Base-by-base conservation (phyloP, 441 rosid species). In the Populus hybrid region DNA sequence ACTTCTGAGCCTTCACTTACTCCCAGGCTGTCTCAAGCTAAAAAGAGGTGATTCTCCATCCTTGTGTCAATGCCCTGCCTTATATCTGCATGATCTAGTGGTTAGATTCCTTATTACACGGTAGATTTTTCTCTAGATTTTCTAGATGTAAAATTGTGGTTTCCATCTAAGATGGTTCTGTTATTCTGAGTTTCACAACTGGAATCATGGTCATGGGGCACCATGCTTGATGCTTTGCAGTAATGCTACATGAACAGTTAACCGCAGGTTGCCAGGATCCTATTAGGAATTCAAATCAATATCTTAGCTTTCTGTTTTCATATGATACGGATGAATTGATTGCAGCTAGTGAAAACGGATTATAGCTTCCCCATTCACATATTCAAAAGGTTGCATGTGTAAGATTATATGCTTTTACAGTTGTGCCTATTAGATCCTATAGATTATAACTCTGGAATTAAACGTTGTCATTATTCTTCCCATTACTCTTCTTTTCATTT, bases 1-100 rank as follows among this genome's bases (percentile, higher is more conserved):
- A 82, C 97, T 81, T 94, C 98, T 16, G 94, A 89, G 46, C 97
- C 96, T 82, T 86, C 92, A 59, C 93, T 96, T 69, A 93, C 97
- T 76, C 87, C 95, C 50, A 92, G 89, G 82, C 91, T 96, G 42
- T 82, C 87, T 35, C 78, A 88, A 81, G 97, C 99, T 77, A 93
- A 82, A 81, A 79, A 94, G 69, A 93, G 97, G 98, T 93, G 36
- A 75, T 75, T 80, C 20, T 24, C 18, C 64, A 61, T 53, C 70
- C 66, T 40, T 6, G 38, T 38, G 65, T 6, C 57, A 59, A 20
- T 70, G n/a, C 61, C 67, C 64, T 18, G 28, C 18, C 46, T 24
- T 10, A 16, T 10, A 65, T 65, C 38, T 70, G 50, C n/a, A 57
- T 59, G 26, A 11, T 57, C 40, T 36, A 11, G 3, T 61, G 36